These are phyloP conservation scores for Starmerella cellae DNA, from an alignment of 805 yeast genomes.

Conservation along the genomic window DNA sequence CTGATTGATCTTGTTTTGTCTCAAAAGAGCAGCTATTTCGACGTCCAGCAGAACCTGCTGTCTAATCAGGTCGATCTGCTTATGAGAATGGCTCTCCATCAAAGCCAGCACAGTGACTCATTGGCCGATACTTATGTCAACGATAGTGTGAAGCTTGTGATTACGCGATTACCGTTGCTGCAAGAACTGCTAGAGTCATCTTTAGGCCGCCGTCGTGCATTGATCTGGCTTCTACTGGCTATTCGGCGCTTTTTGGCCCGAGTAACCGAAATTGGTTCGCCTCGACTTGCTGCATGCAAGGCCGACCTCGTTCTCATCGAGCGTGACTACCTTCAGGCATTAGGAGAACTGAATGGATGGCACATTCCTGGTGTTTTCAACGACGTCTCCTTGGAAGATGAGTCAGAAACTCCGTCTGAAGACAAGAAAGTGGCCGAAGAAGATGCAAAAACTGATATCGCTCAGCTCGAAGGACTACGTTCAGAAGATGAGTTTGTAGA, in stretches of 20 bases:
- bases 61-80: conserved; percentile 28
- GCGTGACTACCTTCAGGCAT: conserved; percentile 29
- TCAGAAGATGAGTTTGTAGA: conserved; percentile 30
- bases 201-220: conserved; percentile 21
- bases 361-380: conserved; percentile 23
- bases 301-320: conserved; percentile 33
- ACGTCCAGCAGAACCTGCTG: conserved; percentile 30
- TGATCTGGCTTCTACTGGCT: conserved; percentile 28
- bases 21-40: conserved; percentile 29
- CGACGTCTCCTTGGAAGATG: conserved; percentile 21
- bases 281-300: conserved; percentile 24
- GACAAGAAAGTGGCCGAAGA: conserved; percentile 1
- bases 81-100: conserved; percentile 22
- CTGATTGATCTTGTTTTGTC: conserved; percentile 26
- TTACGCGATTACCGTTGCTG: conserved; percentile 13
- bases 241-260: conserved; percentile 33
- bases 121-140: conserved; percentile 22
- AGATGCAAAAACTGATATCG: conserved; percentile 15
- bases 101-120: conserved; percentile 18
- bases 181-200: conserved; percentile 15
- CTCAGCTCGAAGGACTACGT: conserved; percentile 23
- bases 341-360: conserved; percentile 25
- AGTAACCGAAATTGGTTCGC: conserved; percentile 23
- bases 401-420: background rate
- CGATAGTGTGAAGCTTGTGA: conserved; percentile 5